Evolutionary conservation across 345 rosid genomes (phyloP).

Genomic region (Populus nigra): DNA sequence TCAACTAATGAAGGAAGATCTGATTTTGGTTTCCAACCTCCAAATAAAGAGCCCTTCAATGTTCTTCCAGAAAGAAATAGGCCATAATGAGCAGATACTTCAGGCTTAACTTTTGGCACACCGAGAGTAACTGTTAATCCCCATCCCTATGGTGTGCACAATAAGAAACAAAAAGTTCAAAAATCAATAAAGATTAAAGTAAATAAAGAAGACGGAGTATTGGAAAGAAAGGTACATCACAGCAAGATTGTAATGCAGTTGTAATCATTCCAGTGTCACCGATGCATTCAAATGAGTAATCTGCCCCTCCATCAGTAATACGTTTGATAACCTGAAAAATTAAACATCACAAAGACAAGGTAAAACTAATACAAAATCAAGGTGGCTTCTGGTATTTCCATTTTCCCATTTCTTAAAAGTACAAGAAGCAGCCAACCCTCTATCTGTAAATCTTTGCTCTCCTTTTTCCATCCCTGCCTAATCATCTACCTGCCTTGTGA

Average conservation of each 20-base stretch:
- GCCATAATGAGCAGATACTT: conserved; percentile 73
- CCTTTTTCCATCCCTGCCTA: not conserved
- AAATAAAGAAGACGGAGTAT: not conserved
- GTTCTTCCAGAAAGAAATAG: conserved; percentile 71
- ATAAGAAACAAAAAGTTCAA: not conserved
- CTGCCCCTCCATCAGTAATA: conserved; percentile 83
- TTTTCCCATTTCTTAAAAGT: not conserved
- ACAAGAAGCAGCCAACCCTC: not conserved
- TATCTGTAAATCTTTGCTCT: not conserved
- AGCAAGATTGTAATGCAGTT: conserved; percentile 81
- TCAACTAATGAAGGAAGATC: conserved; percentile 74
- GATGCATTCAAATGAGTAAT: conserved; percentile 80
- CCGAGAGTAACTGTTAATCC: conserved; percentile 87
- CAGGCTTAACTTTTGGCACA: conserved; percentile 78
- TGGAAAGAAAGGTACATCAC: conserved; percentile 50
- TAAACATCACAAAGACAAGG: not conserved
- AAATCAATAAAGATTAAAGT: not conserved
- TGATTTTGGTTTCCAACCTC: conserved; percentile 91
- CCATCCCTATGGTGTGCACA: conserved; percentile 61
- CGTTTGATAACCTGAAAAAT: conserved; percentile 63
- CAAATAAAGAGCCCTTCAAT: conserved; percentile 74
- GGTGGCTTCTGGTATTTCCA: not conserved
- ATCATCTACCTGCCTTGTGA: not conserved
- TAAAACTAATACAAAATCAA: not conserved
- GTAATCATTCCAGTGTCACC: conserved; percentile 73